phyloP scores from a whole-genome alignment of 805 yeast species.

The Saturnispora halmiae region DNA sequence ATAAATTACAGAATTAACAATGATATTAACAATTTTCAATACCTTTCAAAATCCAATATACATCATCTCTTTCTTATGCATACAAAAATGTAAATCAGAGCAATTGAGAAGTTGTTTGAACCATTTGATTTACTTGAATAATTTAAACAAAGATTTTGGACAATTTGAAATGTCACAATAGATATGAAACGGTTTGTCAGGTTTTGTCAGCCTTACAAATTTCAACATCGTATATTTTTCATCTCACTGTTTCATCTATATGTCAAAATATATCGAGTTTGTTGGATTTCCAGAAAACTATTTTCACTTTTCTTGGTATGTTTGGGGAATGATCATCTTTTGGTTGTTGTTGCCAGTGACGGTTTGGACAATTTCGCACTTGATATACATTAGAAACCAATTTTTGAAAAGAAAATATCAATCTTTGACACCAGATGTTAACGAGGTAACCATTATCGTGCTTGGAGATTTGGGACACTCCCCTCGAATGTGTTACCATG shows the following conservation, averaged over 20 bases:
- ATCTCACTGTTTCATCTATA: not conserved
- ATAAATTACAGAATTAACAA: too few species aligned
- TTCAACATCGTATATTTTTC: slow-evolving; percentile 1
- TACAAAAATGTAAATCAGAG: too few species aligned
- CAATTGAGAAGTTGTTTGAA: too few species aligned
- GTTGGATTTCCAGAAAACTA: slow-evolving; percentile 19
- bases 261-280: slow-evolving; percentile 18
- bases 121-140: too few species aligned
- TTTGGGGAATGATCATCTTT: slow-evolving; percentile 36
- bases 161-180: too few species aligned
- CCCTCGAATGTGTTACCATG: slow-evolving; percentile 91
- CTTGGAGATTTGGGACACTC: slow-evolving; percentile 93
- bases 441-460: slow-evolving; percentile 67
- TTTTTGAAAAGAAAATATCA: slow-evolving; percentile 12
- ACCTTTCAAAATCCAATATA: too few species aligned
- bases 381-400: slow-evolving; percentile 19
- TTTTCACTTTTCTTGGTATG: slow-evolving; percentile 30
- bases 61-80: too few species aligned
- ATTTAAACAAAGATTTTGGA: too few species aligned
- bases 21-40: too few species aligned
- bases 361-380: slow-evolving; percentile 33
- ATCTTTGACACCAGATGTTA: slow-evolving; percentile 22
- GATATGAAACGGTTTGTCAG: too few species aligned
- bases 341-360: slow-evolving; percentile 42
- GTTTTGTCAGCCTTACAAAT: too few species aligned